Percentiles rank a stretch among this genome's conserved stretches.
Conservation (phyloP, 495 filamentous ascomycete species). For the Penicillium paxilli region DNA sequence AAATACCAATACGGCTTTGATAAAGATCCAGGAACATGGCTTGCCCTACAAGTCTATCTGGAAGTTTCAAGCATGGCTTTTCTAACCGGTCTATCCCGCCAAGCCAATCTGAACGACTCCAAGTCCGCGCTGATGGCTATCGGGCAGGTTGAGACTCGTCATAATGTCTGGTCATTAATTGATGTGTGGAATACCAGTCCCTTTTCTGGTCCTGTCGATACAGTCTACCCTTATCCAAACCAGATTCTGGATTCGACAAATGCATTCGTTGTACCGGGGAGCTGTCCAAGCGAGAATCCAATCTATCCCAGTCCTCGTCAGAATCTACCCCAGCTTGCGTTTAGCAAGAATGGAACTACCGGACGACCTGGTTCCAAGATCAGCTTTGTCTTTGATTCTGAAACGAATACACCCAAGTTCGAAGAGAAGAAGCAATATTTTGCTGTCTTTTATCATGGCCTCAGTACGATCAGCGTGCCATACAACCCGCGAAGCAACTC, state of each 20-base stretch:
- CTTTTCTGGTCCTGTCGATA: constrained; percentile 51
- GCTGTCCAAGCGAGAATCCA: constrained; percentile 51
- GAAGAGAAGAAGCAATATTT: constrained; percentile 38
- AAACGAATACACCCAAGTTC: constrained; percentile 41
- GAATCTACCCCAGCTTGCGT: constrained; percentile 38
- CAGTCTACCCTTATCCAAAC: constrained; percentile 53
- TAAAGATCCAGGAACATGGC: constrained; percentile 35
- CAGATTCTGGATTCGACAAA: constrained; percentile 54
- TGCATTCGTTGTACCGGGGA: constrained; percentile 45
- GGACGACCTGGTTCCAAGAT: constrained; percentile 45
- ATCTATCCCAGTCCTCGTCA: constrained; percentile 48
- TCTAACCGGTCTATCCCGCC: constrained; percentile 49
- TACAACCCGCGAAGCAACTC: constrained; percentile 37
- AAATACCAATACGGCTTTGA: constrained; percentile 44
- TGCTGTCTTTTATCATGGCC: constrained; percentile 53
- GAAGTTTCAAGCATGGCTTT: constrained; percentile 57
- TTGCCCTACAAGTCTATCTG: constrained; percentile 46
- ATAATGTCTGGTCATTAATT: constrained; percentile 51
- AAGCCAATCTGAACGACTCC: constrained; percentile 34
- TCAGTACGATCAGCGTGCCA: constrained; percentile 44
- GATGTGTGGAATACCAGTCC: constrained; percentile 51
- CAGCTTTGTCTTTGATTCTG: constrained; percentile 37
- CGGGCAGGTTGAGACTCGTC: constrained; percentile 48
- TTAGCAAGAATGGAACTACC: constrained; percentile 32
- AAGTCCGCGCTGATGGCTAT: constrained; percentile 50